Evolutionary conservation across 257 asterid species (phyloP).

Genomic region (Solanum pinnatisectum): DNA sequence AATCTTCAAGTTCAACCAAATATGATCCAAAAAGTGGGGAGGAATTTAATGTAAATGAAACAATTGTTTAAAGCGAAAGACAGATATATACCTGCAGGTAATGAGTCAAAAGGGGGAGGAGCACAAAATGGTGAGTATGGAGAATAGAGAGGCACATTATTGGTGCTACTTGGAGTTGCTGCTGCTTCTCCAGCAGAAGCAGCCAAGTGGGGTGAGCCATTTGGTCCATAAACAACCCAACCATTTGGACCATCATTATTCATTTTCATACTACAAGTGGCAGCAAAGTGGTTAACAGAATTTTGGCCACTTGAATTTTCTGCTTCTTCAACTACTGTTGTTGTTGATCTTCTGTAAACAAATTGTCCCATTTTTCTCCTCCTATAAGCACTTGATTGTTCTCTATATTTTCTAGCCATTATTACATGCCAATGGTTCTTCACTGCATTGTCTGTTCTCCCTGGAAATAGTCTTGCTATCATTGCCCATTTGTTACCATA

Average conservation of each 20-base stretch:
- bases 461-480: constrained; percentile 85
- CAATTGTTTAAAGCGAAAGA: not conserved
- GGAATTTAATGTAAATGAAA: not conserved
- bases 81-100: constrained; percentile 27
- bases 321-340: constrained; percentile 11
- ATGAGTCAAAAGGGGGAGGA: constrained; percentile 18
- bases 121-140: constrained; percentile 23
- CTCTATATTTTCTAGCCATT: constrained; percentile 82
- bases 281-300: not conserved
- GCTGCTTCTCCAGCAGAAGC: constrained; percentile 11
- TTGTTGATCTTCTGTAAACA: constrained; percentile 18
- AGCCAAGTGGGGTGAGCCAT: constrained; percentile 13
- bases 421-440: constrained; percentile 93
- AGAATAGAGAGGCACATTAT: not conserved
- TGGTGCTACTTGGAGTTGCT: not conserved
- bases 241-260: constrained; percentile 6
- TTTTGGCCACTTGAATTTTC: not conserved
- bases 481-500: constrained; percentile 95
- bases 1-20: not conserved
- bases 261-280: not conserved
- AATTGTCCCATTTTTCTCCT: constrained; percentile 65
- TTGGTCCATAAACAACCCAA: constrained; percentile 17
- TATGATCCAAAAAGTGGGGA: not conserved
- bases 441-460: constrained; percentile 88
- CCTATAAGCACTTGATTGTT: constrained; percentile 60